phyloP scores from a whole-genome alignment of 2,329 filamentous ascomycete species.

The Hypoxylon sp. region DNA sequence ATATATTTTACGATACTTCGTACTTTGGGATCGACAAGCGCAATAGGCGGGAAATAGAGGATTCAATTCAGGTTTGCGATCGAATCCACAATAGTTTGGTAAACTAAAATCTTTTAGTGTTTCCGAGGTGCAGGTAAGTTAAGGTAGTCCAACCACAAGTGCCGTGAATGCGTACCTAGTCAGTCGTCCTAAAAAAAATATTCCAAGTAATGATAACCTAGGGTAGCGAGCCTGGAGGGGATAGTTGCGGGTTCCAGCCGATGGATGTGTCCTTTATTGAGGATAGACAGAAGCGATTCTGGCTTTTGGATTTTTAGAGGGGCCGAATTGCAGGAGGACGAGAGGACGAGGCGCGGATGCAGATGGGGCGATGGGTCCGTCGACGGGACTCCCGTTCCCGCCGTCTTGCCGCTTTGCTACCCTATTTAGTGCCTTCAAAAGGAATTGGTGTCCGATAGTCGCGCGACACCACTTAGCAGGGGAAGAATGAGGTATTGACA shows the following conservation, averaged over 20 bases:
- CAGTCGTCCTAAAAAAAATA: constrained; percentile 8
- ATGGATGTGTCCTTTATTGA: constrained; percentile 1
- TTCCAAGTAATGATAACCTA: no score
- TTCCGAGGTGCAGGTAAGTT: constrained; percentile 26
- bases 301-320: not conserved
- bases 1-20: not conserved
- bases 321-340: constrained; percentile 28
- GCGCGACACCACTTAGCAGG: constrained; percentile 28
- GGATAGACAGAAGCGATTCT: not conserved
- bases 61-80: constrained; percentile 10
- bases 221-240: not conserved
- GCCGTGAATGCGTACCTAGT: not conserved
- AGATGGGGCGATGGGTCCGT: constrained; percentile 39
- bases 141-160: constrained; percentile 23
- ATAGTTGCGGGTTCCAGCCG: not conserved
- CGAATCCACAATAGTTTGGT: constrained; percentile 11
- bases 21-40: not conserved
- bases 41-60: not conserved
- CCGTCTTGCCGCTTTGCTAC: constrained; percentile 30
- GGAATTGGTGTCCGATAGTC: constrained; percentile 28
- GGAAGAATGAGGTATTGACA: constrained; percentile 9
- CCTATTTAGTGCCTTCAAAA: constrained; percentile 24
- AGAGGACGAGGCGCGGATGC: constrained; percentile 35
- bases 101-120: constrained; percentile 21
- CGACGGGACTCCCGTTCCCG: constrained; percentile 40